Conservation (phyloP, 345 rosid genomes). For the Salix purpurea region DNA sequence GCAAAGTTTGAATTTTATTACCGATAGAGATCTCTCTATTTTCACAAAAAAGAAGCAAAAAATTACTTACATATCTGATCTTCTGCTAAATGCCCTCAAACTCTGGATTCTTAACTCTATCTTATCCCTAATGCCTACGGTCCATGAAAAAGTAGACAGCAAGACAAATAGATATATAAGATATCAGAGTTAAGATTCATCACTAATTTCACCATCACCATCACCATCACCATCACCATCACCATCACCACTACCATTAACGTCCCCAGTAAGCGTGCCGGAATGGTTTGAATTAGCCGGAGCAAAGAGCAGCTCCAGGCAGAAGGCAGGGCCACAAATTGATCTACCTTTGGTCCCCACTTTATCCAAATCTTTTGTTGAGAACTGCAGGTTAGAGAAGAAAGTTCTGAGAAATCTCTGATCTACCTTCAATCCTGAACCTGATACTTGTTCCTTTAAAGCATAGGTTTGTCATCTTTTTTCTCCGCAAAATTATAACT, state of each 20-base stretch:
- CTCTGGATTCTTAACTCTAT: constrained; percentile 16
- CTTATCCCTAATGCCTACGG: neutral
- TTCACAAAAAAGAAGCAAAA: neutral
- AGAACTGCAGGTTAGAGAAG: constrained; percentile 42
- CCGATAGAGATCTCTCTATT: no score
- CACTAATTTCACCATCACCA: neutral
- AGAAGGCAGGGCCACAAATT: constrained; percentile 68
- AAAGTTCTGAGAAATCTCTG: neutral
- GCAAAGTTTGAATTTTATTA: neutral
- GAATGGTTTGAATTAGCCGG: constrained; percentile 54
- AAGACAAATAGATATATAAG: neutral
- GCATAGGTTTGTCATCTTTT: no score
- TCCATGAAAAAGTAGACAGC: constrained; percentile 15
- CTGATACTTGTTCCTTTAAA: no score
- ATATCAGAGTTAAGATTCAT: neutral
- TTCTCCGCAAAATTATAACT: no score
- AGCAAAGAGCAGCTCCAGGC: constrained; percentile 79
- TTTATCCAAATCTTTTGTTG: constrained; percentile 66
- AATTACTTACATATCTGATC: neutral
- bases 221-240: neutral
- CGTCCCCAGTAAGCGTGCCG: constrained; percentile 1
- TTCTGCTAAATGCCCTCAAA: neutral
- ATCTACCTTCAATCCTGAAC: neutral
- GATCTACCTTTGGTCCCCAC: constrained; percentile 67
- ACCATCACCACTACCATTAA: neutral